A percentile compares a stretch with the other conserved stretches of the same genome.
phyloP scores from a whole-genome alignment of 2,329 filamentous ascomycete species.

The Leptographium radiaticola region DNA sequence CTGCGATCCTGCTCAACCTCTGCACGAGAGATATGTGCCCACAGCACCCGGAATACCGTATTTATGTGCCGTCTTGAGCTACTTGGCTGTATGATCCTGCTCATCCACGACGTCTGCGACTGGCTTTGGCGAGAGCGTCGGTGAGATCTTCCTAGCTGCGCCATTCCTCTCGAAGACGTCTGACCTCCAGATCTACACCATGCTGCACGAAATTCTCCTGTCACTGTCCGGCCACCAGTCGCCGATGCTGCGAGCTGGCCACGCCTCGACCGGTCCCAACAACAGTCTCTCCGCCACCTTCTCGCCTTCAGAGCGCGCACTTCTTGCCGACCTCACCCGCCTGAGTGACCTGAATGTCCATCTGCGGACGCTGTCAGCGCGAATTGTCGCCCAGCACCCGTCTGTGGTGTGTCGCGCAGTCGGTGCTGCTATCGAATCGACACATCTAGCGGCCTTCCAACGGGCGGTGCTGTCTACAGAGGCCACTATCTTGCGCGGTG shows the following conservation, averaged over 20 bases:
- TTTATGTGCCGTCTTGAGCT: constrained; percentile 12
- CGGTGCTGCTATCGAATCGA: constrained; percentile 60
- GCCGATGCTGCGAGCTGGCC: constrained; percentile 56
- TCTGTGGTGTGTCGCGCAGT: constrained; percentile 82
- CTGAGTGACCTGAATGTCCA: constrained; percentile 67
- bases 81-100: constrained; percentile 11
- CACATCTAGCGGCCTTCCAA: constrained; percentile 71
- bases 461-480: constrained; percentile 77
- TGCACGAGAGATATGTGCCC: not conserved
- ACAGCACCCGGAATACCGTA: not conserved
- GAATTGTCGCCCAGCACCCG: constrained; percentile 56
- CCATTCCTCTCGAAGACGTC: too few relatives aligned
- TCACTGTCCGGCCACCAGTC: constrained; percentile 91
- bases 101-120: constrained; percentile 7
- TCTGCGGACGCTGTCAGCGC: constrained; percentile 52
- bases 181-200: constrained; percentile 22
- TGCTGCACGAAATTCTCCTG: constrained; percentile 98
- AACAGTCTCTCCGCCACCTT: constrained; percentile 31
- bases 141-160: not conserved
- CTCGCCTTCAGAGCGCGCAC: constrained; percentile 69
- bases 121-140: not conserved
- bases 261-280: constrained; percentile 25
- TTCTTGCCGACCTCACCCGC: constrained; percentile 64
- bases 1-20: not conserved
- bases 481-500: constrained; percentile 58